phyloP scores from a whole-genome alignment of 768 basidiomycete genomes.

The Podaxis sp. region DNA sequence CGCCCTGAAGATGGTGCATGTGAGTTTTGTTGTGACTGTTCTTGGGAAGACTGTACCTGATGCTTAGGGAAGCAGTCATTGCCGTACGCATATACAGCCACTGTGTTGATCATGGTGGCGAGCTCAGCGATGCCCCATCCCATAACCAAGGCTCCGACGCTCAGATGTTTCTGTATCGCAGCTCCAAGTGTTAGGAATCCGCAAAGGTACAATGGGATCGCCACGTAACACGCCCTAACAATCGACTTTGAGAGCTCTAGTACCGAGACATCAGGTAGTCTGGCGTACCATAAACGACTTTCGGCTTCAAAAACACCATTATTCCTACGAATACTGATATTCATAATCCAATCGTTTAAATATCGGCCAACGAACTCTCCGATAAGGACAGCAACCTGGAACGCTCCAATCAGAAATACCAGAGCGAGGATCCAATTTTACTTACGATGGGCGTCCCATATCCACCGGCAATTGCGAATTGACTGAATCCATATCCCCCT shows the following conservation, averaged over 20 bases:
- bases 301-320: constrained; percentile 42
- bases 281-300: constrained; percentile 48
- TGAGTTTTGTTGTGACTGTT: constrained; percentile 18
- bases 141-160: constrained; percentile 49
- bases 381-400: constrained; percentile 32
- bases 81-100: constrained; percentile 44
- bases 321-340: constrained; percentile 30
- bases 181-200: constrained; percentile 55
- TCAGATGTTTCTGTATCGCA: constrained; percentile 46
- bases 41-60: constrained; percentile 27
- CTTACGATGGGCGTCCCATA: constrained; percentile 13
- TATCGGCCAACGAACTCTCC: constrained; percentile 38
- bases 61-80: constrained; percentile 24
- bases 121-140: constrained; percentile 60
- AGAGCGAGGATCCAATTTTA: constrained; percentile 2
- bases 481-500: constrained; percentile 10
- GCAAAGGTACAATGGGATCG: constrained; percentile 51
- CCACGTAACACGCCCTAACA: constrained; percentile 51
- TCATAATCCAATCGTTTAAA: constrained; percentile 34
- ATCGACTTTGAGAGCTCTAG: constrained; percentile 4
- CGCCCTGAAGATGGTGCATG: constrained; percentile 34
- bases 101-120: constrained; percentile 52
- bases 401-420: constrained; percentile 33
- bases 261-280: not conserved
- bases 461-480: constrained; percentile 13